Evolutionary conservation across 495 filamentous ascomycete species (phyloP).

Genomic region (Hypoxylon fuscum): DNA sequence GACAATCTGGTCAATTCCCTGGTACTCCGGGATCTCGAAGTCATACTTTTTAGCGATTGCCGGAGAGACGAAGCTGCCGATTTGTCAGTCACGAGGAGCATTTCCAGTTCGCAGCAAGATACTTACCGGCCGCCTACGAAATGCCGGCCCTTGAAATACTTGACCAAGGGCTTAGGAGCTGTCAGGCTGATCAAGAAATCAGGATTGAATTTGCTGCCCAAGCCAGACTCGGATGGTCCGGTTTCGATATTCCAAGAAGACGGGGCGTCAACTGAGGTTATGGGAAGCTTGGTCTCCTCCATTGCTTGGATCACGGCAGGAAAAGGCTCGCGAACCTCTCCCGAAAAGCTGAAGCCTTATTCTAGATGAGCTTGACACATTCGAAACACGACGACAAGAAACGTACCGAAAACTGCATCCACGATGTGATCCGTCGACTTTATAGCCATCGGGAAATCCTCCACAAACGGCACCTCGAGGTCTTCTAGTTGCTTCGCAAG

Average conservation of each 20-base stretch:
- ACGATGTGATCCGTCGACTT: conserved; percentile 78
- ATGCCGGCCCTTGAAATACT: conserved; percentile 83
- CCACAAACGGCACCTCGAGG: conserved; percentile 83
- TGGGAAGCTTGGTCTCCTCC: conserved; percentile 73
- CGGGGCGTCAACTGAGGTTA: conserved; percentile 90
- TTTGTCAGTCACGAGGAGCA: conserved; percentile 31
- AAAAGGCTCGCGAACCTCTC: conserved; percentile 90
- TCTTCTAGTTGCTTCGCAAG: conserved; percentile 83
- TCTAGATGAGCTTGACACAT: conserved; percentile 26
- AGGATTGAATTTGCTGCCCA: conserved; percentile 83
- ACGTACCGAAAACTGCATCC: conserved; percentile 89
- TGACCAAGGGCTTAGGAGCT: conserved; percentile 92
- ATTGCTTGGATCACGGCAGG: conserved; percentile 79
- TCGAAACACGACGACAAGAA: conserved; percentile 13
- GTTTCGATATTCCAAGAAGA: conserved; percentile 91
- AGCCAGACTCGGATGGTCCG: conserved; percentile 80
- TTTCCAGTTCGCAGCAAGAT: conserved; percentile 17
- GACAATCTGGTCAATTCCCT: conserved; percentile 87
- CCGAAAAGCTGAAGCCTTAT: conserved; percentile 89
- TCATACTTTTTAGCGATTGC: conserved; percentile 88
- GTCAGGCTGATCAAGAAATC: conserved; percentile 84
- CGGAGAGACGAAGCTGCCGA: conserved; percentile 76
- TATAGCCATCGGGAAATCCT: conserved; percentile 76
- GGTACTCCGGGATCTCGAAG: conserved; percentile 82
- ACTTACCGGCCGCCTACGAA: conserved; percentile 81